These are phyloP conservation scores for Fusarium chaquense DNA, from an alignment of 2,329 filamentous ascomycete species.

Conservation along the genomic window DNA sequence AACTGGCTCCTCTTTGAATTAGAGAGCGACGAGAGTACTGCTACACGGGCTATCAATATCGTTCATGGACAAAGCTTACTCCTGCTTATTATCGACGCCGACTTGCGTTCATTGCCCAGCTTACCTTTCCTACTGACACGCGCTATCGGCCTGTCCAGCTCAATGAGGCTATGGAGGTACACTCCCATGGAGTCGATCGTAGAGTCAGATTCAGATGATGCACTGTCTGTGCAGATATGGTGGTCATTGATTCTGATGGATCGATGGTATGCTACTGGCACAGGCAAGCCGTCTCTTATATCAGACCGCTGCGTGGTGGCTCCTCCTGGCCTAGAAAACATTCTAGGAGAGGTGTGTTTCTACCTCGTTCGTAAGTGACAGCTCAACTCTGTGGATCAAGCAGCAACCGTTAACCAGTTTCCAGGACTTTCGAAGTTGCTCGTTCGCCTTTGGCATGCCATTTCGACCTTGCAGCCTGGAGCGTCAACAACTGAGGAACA, in stretches of 20 bases:
- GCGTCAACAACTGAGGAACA: slow-evolving; percentile 51
- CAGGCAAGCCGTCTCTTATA: slow-evolving; percentile 71
- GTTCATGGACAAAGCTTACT: slow-evolving; percentile 76
- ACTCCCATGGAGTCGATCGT: slow-evolving; percentile 59
- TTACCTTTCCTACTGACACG: slow-evolving; percentile 68
- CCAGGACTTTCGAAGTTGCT: slow-evolving; percentile 70
- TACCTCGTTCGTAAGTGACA: slow-evolving; percentile 71
- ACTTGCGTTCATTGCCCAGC: slow-evolving; percentile 63
- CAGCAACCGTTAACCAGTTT: slow-evolving; percentile 22
- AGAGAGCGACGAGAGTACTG: slow-evolving; percentile 59
- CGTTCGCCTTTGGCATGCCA: slow-evolving; percentile 54
- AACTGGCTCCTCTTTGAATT: slow-evolving; percentile 64
- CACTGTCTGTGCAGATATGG: slow-evolving; percentile 74
- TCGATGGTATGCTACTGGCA: slow-evolving; percentile 78
- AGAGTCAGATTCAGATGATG: slow-evolving; percentile 71
- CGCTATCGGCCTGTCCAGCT: slow-evolving; percentile 74
- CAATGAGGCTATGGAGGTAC: slow-evolving; percentile 68
- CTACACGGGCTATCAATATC: slow-evolving; percentile 54
- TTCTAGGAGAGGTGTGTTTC: slow-evolving; percentile 73
- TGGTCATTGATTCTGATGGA: slow-evolving; percentile 79
- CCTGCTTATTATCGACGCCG: slow-evolving; percentile 74
- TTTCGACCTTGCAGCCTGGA: slow-evolving; percentile 53
- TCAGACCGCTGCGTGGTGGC: slow-evolving; percentile 72
- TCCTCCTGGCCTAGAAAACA: slow-evolving; percentile 67
- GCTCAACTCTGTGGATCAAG: too few relatives aligned